Base-by-base conservation (phyloP, 1,284 basidiomycete genomes). In the Nidula niveotomentosa region DNA sequence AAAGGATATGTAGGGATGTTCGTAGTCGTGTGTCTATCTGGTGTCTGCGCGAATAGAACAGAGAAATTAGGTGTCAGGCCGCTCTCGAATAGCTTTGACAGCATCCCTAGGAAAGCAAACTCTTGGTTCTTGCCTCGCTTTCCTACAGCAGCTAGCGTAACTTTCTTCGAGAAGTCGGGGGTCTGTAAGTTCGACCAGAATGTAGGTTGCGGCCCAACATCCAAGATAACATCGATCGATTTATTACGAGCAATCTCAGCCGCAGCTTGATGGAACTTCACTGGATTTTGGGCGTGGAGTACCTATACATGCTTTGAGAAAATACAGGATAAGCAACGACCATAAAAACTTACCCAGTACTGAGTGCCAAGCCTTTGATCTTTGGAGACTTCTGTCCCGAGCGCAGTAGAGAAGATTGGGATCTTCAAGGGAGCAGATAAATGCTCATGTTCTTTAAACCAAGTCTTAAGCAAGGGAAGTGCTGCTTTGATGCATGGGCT, bases 1-100 rank as follows among this genome's bases (percentile, higher is more conserved):
- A 70, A 73, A 1, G 71, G 71, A 54, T 73, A 73, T 1, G 69
- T 72, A 0, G 71, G 71, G 36, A 72, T 52, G 34, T 62, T 57
- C 6, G 64, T 67, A 57, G 65, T 71, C 34, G 52, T 39, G 48
- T 61, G 61, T 13, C 36, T 56, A 45, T 59, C 56, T 13, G 57
- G 60, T 50, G 61, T 62, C 18, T 65, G 62, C 12, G 50, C 53
- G 53, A 63, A 66, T 3, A 73, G 56, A 8, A 37, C 44, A 2
- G 58, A 51, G 47, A 72, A 68, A 47, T 72, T 62, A 36, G 66
- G 58, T 12, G 58, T 64, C 44, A 68, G 53, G 12, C 67, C 67
- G 46, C 62, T 59, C 56, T 69, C 65, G 46, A 65, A 69, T 35
- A 72, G 56, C 5, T 56, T 55, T 4, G 68, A 65, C 7, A 73